Conservation (phyloP, 768 basidiomycete species). For the Termitomyces titanicus region DNA sequence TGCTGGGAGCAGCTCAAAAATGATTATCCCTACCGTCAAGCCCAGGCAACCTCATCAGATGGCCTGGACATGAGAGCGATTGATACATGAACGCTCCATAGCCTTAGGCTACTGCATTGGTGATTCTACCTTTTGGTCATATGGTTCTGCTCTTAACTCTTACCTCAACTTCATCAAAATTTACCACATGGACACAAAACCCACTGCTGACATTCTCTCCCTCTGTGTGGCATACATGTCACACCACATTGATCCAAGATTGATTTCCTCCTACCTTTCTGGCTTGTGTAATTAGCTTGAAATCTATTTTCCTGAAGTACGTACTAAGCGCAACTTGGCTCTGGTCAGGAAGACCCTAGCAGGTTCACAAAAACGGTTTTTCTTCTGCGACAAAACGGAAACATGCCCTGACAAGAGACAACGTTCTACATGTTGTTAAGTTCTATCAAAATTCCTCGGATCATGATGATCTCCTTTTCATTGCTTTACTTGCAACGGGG, state of each 20-base stretch:
- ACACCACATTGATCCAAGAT: constrained; percentile 24
- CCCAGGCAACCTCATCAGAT: too few relatives aligned
- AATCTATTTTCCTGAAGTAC: constrained; percentile 24
- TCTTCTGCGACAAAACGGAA: too few relatives aligned
- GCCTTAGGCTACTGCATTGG: constrained; percentile 18
- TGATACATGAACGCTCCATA: constrained; percentile 12
- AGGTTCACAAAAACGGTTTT: neutral
- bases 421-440: neutral
- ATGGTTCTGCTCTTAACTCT: constrained; percentile 10
- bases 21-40: too few relatives aligned
- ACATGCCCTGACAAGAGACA: neutral
- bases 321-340: constrained; percentile 4
- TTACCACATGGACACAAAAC: neutral
- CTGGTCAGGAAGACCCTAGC: neutral
- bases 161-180: neutral
- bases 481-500: too few relatives aligned
- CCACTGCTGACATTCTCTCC: constrained; percentile 26
- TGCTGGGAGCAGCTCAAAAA: too few relatives aligned
- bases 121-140: constrained; percentile 17
- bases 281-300: constrained; percentile 33
- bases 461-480: too few relatives aligned
- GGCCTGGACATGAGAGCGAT: constrained; percentile 20
- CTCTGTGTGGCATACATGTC: constrained; percentile 30
- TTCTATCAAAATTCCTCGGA: too few relatives aligned
- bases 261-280: constrained; percentile 24